Evolutionary conservation across 192 early-diverging fungal species (phyloP), one percentile per base, ranked within the genome.

Genomic region (Mortierella antarctica): DNA sequence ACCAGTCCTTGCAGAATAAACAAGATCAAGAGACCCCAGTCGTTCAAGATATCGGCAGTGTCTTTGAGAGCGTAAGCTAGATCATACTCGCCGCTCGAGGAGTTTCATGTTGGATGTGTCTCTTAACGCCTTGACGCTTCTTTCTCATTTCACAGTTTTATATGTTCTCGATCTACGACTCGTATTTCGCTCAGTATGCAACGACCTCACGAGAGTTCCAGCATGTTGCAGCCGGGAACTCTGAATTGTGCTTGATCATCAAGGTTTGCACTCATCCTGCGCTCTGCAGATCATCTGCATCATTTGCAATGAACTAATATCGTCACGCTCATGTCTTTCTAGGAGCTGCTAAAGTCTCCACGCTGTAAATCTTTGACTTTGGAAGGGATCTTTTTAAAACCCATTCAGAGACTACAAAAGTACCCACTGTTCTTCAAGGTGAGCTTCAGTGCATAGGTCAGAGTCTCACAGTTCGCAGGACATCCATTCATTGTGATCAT

Each of bases 391-490:
- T 71, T 86, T 46, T 56, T 86, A 5, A 86, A 86, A 49, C 85
- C 85, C 0, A 82, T 86, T 12, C 85, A 86, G 48, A 51, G 85
- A 12, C 67, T 86, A 4, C 75, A 77, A 61, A 86, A 86, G 58
- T 86, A 86, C 56, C 85, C 85, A 8, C 71, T 86, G 49, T 83
- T 86, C 49, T 84, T 86, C 74, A 83, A 85, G 75, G 84, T 85
- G 23, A 42, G 12, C 18, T 51, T 8, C 12, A 59, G 40, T 31
- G 3, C 31, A 31, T 31, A 31, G 1, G 3, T 31, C 3, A 31
- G 31, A 31, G 31, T 31, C 31, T 31, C 31, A 31, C 31, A 31
- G 3, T 31, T 31, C 31, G 31, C 31, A 31, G 31, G 31, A 3
- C 31, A 3, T 3, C 3, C 57, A 1, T 23, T 5, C 31, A 1